Evolutionary conservation across 768 basidiomycete genomes (phyloP).

Genomic region (Leccinum obscurum): DNA sequence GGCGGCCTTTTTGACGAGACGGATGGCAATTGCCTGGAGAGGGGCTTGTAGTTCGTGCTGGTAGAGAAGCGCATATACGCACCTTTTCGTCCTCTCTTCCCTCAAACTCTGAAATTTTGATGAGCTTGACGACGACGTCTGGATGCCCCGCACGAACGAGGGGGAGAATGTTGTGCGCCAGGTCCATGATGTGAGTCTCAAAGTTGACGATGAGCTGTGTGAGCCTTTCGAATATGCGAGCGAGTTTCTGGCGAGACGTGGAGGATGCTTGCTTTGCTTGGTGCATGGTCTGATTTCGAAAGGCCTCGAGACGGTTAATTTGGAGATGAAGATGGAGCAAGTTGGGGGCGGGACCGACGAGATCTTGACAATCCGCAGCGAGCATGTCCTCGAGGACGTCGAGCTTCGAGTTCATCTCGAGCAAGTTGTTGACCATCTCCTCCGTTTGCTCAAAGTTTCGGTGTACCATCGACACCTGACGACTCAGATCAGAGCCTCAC

Average conservation of each 20-base stretch:
- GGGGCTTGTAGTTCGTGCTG: not conserved
- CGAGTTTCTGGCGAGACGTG: constrained; percentile 64
- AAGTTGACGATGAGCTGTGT: constrained; percentile 79
- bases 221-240: constrained; percentile 82
- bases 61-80: constrained; percentile 2
- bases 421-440: no score
- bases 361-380: no score
- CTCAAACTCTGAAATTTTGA: constrained; percentile 94
- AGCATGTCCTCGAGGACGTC: no score
- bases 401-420: no score
- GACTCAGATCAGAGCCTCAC: no score
- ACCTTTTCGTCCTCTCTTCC: constrained; percentile 95
- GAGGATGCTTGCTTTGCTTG: constrained; percentile 84
- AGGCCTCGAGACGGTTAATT: constrained; percentile 75
- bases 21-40: constrained; percentile 83
- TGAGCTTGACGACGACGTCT: constrained; percentile 85
- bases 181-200: constrained; percentile 77
- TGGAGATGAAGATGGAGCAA: no score
- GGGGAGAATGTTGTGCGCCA: constrained; percentile 77
- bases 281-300: constrained; percentile 93
- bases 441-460: no score
- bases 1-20: constrained; percentile 91
- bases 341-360: no score
- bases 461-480: no score
- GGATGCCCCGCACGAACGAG: constrained; percentile 77